phyloP scores from a whole-genome alignment of 1,284 basidiomycete species.

The Ceratobasidium sp. region DNA sequence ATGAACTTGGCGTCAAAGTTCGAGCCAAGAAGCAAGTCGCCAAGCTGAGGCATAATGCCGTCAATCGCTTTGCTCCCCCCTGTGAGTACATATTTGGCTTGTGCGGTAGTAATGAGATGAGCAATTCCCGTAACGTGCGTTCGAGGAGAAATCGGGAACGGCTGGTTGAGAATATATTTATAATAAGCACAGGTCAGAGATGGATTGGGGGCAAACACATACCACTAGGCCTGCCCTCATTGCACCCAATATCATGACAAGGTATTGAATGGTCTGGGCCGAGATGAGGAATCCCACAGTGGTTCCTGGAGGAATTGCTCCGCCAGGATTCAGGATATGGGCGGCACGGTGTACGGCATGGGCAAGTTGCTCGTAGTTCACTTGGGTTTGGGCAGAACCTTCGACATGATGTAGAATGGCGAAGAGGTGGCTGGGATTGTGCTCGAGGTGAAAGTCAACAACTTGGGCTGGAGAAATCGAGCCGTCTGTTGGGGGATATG shows the following conservation, averaged over 20 bases:
- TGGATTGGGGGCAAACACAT: neutral
- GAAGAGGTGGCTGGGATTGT: constrained; percentile 15
- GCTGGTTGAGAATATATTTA: neutral
- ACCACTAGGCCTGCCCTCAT: constrained; percentile 33
- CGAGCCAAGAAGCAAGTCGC: neutral
- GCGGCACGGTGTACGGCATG: constrained; percentile 26
- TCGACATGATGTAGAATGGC: neutral
- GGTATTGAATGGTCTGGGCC: constrained; percentile 3
- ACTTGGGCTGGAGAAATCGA: neutral
- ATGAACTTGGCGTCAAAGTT: neutral
- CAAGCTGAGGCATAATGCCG: neutral
- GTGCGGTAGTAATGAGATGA: constrained; percentile 6
- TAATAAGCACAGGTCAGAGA: neutral
- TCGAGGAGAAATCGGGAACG: constrained; percentile 19
- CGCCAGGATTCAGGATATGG: constrained; percentile 20
- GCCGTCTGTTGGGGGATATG: constrained; percentile 1
- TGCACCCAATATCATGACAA: constrained; percentile 16
- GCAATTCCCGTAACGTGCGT: constrained; percentile 15
- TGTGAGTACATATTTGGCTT: neutral
- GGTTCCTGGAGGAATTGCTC: constrained; percentile 10
- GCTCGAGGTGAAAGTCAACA: constrained; percentile 22
- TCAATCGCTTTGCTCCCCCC: constrained; percentile 7
- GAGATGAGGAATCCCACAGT: constrained; percentile 12
- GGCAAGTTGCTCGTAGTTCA: constrained; percentile 13
- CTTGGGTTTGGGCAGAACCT: neutral